These are phyloP conservation scores for Alternaria atra DNA, from an alignment of 2,329 filamentous ascomycete species.

Conservation along the genomic window DNA sequence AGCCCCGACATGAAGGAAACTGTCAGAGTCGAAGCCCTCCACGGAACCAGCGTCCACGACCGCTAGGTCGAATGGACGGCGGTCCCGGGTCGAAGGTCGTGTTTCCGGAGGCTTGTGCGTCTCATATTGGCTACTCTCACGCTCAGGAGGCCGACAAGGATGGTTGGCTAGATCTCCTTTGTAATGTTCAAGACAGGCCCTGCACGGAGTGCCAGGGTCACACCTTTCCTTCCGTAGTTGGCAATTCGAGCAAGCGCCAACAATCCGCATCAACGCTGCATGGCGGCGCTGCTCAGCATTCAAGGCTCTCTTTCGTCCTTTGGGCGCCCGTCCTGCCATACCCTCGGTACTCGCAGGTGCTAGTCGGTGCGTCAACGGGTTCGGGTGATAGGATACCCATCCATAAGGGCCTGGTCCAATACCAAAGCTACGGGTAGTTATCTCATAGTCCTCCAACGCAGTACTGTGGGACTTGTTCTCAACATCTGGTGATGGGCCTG, in stretches of 20 bases:
- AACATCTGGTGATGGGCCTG: neutral
- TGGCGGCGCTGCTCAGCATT: slow-evolving; percentile 45
- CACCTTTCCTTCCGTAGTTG: slow-evolving; percentile 50
- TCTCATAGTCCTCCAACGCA: too few relatives aligned
- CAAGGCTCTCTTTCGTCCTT: slow-evolving; percentile 46
- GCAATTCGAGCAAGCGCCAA: slow-evolving; percentile 49
- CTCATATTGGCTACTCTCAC: too few relatives aligned
- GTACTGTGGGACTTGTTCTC: too few relatives aligned
- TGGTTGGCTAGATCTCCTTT: slow-evolving; percentile 47
- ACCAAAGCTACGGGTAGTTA: too few relatives aligned
- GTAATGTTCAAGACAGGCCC: slow-evolving; percentile 50
- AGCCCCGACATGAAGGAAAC: too few relatives aligned
- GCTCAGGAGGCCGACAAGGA: slow-evolving; percentile 39
- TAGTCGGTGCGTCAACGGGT: slow-evolving; percentile 42
- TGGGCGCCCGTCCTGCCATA: slow-evolving; percentile 32
- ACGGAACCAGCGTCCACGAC: too few relatives aligned
- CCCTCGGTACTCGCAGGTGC: slow-evolving; percentile 42
- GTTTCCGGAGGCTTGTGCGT: neutral
- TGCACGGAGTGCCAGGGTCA: slow-evolving; percentile 52
- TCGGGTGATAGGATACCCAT: slow-evolving; percentile 49
- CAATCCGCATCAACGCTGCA: slow-evolving; percentile 49
- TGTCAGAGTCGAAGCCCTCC: too few relatives aligned
- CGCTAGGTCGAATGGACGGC: rapidly evolving
- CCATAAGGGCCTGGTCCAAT: slow-evolving; percentile 17
- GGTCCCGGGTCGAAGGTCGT: neutral